phyloP scores from a whole-genome alignment of 345 rosid species.

The Noccaea bulbosa region DNA sequence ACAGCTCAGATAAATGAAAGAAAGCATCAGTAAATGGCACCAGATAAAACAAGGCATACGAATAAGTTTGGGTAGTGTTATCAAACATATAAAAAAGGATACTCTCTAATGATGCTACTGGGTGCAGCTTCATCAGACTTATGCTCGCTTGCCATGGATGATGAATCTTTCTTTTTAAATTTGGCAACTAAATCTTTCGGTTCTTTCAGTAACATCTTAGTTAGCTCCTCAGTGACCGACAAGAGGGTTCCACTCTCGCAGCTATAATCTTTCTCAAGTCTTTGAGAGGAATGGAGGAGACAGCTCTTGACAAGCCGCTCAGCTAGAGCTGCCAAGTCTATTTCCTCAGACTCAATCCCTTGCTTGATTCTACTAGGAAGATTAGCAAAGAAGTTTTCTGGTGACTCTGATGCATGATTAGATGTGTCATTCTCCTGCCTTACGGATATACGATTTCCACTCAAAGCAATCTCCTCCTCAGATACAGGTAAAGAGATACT shows the following conservation, averaged over 20 bases:
- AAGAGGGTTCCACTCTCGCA: conserved; percentile 49
- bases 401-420: conserved; percentile 52
- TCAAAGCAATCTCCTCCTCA: conserved; percentile 62
- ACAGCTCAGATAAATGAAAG: conserved; percentile 5
- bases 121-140: conserved; percentile 45
- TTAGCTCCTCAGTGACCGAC: conserved; percentile 55
- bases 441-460: conserved; percentile 53
- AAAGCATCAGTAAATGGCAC: conserved; percentile 24
- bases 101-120: conserved; percentile 65
- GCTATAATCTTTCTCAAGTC: conserved; percentile 46
- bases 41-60: conserved; percentile 31
- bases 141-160: conserved; percentile 43
- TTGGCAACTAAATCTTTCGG: conserved; percentile 69
- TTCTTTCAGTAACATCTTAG: conserved; percentile 63
- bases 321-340: conserved; percentile 77
- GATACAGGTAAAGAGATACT: conserved; percentile 56
- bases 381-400: conserved; percentile 59
- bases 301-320: conserved; percentile 74
- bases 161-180: conserved; percentile 48
- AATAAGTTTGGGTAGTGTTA: conserved; percentile 13
- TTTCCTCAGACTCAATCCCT: conserved; percentile 78
- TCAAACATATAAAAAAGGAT: conserved; percentile 54
- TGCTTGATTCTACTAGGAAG: conserved; percentile 66
- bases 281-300: conserved; percentile 62
- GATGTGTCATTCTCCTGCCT: conserved; percentile 56